These are phyloP conservation scores for Neonectria sp. DNA, from an alignment of 2,329 filamentous ascomycete species.

Conservation along the genomic window DNA sequence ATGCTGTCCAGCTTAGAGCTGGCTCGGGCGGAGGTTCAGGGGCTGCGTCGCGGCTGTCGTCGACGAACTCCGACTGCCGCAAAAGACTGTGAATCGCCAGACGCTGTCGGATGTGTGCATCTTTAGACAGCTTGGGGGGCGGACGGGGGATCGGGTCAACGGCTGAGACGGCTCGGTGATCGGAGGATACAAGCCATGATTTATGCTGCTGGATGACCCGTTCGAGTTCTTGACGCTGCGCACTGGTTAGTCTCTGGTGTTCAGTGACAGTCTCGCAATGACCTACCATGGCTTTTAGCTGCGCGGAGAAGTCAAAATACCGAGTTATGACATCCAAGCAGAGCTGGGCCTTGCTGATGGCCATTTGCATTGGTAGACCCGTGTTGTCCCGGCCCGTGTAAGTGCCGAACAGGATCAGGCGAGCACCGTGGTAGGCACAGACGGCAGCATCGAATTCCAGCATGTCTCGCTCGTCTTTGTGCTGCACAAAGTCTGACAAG, in stretches of 20 bases:
- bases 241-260: neutral
- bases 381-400: slow-evolving; percentile 46
- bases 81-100: slow-evolving; percentile 59
- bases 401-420: slow-evolving; percentile 54
- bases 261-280: rapidly evolving
- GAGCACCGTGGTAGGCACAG: slow-evolving; percentile 59
- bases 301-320: slow-evolving; percentile 49
- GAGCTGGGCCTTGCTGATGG: slow-evolving; percentile 45
- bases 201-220: slow-evolving; percentile 44
- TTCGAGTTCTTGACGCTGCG: slow-evolving; percentile 46
- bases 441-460: slow-evolving; percentile 60
- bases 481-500: slow-evolving; percentile 53
- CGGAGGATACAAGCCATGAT: slow-evolving; percentile 44
- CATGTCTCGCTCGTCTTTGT: slow-evolving; percentile 47
- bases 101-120: slow-evolving; percentile 46
- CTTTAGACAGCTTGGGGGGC: slow-evolving; percentile 39
- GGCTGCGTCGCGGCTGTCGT: slow-evolving; percentile 55
- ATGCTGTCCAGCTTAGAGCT: slow-evolving; percentile 40
- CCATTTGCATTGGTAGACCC: slow-evolving; percentile 46
- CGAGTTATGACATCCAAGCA: slow-evolving; percentile 45
- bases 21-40: slow-evolving; percentile 39
- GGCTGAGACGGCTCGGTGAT: slow-evolving; percentile 35
- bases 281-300: slow-evolving; percentile 46
- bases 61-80: slow-evolving; percentile 56
- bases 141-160: slow-evolving; percentile 25